These are phyloP conservation scores for Apiospora arundinis DNA, from an alignment of 2,329 filamentous ascomycete genomes.

Conservation along the genomic window DNA sequence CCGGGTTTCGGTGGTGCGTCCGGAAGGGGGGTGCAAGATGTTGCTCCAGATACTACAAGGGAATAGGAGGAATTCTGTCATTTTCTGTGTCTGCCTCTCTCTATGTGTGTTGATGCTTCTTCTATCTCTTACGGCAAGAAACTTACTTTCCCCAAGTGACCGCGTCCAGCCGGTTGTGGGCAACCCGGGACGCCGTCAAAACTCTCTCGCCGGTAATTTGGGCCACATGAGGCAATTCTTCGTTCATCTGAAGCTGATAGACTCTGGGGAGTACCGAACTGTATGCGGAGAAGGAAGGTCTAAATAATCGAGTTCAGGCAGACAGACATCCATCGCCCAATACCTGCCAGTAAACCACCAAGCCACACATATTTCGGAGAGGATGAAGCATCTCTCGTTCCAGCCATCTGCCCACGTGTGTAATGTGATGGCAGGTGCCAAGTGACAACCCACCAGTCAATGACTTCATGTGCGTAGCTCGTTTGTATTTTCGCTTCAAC, in stretches of 20 bases:
- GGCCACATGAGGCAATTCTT: constrained; percentile 8
- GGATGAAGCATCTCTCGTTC: neutral
- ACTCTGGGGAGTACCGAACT: constrained; percentile 5
- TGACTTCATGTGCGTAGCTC: neutral
- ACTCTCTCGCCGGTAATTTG: neutral
- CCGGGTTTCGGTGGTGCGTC: neutral
- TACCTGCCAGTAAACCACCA: neutral
- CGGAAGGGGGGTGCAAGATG: neutral
- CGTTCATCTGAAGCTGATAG: constrained; percentile 15
- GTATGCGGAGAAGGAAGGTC: constrained; percentile 1
- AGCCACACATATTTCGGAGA: neutral
- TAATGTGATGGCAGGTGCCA: neutral
- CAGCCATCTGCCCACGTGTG: neutral
- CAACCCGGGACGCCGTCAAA: constrained; percentile 1
- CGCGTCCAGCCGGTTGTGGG: neutral
- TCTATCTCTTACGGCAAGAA: neutral
- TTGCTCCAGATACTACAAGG: neutral
- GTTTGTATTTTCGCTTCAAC: neutral
- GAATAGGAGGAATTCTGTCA: neutral
- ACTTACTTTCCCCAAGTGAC: neutral
- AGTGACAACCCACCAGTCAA: neutral
- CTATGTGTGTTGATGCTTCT: neutral
- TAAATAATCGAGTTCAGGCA: neutral
- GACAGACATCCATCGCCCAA: neutral
- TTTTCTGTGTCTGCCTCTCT: neutral